phyloP scores from a whole-genome alignment of 495 filamentous ascomycete genomes.

The Trypethelium eluteriae region DNA sequence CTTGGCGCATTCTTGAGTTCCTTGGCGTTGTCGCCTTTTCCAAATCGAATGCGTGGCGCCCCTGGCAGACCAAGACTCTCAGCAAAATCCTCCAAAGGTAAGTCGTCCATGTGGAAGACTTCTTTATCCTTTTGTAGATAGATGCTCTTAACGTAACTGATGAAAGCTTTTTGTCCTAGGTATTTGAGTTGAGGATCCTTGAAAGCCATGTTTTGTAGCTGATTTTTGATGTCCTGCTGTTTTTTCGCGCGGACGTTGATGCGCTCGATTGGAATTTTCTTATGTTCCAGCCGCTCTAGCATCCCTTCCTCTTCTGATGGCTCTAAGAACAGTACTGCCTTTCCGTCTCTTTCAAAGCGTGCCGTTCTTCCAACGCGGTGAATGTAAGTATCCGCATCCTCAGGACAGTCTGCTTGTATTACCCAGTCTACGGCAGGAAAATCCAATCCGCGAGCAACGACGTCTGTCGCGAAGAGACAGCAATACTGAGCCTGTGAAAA shows the following conservation, averaged over 20 bases:
- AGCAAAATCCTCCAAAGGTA: constrained; percentile 79
- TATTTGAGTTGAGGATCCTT: constrained; percentile 93
- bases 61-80: constrained; percentile 81
- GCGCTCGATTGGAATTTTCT: constrained; percentile 75
- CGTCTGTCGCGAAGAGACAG: constrained; percentile 91
- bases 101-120: constrained; percentile 70
- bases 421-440: constrained; percentile 98
- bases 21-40: constrained; percentile 81
- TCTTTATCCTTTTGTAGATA: constrained; percentile 89
- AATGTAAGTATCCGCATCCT: constrained; percentile 96
- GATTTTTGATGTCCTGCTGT: constrained; percentile 71
- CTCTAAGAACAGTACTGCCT: constrained; percentile 84
- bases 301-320: constrained; percentile 86
- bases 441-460: constrained; percentile 86
- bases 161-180: constrained; percentile 90
- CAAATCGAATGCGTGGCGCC: constrained; percentile 80
- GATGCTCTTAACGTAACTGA: constrained; percentile 74
- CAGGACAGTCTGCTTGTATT: constrained; percentile 86
- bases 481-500: constrained; percentile 71
- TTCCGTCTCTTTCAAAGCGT: constrained; percentile 79
- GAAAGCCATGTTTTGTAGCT: constrained; percentile 89
- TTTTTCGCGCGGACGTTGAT: constrained; percentile 86
- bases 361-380: constrained; percentile 93
- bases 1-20: constrained; percentile 65
- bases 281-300: constrained; percentile 70